Evolutionary conservation across 345 rosid species (phyloP).

Genomic region (Cardamine resedifolia): DNA sequence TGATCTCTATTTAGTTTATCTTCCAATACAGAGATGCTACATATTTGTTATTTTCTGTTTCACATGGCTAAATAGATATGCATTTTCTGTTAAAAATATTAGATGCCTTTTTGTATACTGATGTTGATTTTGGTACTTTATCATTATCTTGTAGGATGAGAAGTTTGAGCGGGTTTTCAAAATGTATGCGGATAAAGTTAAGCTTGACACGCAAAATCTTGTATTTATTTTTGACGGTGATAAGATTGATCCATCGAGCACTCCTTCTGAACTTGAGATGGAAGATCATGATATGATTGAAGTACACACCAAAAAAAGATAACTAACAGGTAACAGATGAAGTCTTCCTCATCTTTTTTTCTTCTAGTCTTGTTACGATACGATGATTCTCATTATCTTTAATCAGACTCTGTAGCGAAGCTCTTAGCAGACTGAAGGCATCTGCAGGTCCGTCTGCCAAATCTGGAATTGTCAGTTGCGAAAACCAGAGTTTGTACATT

Average conservation of each 20-base stretch:
- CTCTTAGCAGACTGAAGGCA: not conserved
- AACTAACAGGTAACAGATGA: conserved; percentile 37
- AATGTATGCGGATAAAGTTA: conserved; percentile 63
- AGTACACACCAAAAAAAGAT: conserved; percentile 60
- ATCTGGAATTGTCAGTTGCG: conserved; percentile 8
- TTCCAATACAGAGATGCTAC: not conserved
- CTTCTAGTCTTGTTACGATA: not conserved
- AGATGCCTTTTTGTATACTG: not conserved
- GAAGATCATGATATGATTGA: conserved; percentile 91
- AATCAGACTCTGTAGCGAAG: not conserved
- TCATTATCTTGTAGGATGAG: conserved; percentile 63
- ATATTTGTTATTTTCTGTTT: not conserved
- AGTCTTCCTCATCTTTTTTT: not conserved
- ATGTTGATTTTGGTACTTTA: conserved; percentile 15
- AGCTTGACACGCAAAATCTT: conserved; percentile 49
- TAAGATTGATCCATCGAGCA: conserved; percentile 57
- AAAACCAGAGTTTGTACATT: conserved; percentile 27
- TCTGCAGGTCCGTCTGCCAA: not conserved
- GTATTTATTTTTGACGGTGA: conserved; percentile 84
- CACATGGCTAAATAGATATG: not conserved
- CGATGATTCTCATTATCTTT: conserved; percentile 8
- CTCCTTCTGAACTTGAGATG: conserved; percentile 79
- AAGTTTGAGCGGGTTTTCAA: conserved; percentile 76
- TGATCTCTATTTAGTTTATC: not conserved
- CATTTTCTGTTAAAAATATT: not conserved